Percentiles rank a stretch among this genome's conserved stretches.
Evolutionary conservation across 2,329 filamentous ascomycete species (phyloP).

Genomic region (Exophiala viscosa): DNA sequence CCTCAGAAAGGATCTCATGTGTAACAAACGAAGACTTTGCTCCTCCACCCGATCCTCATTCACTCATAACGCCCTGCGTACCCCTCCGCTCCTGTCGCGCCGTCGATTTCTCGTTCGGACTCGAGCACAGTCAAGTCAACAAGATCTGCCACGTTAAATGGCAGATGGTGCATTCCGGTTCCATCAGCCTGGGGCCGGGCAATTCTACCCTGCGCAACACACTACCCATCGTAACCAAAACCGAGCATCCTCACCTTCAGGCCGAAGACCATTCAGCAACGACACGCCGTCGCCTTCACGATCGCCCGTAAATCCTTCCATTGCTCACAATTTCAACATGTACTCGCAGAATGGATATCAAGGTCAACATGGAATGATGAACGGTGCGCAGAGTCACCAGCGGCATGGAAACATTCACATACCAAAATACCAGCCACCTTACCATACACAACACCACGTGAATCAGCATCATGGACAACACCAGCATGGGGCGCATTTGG

Average conservation of each 20-base stretch:
- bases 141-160: slow-evolving; percentile 47
- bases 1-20: slow-evolving; percentile 37
- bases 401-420: slow-evolving; percentile 47
- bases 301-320: slow-evolving; percentile 43
- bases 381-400: slow-evolving; percentile 47
- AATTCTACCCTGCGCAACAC: slow-evolving; percentile 47
- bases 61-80: slow-evolving; percentile 9
- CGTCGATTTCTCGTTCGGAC: slow-evolving; percentile 1
- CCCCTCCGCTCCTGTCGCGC: slow-evolving; percentile 11
- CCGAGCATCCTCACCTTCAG: slow-evolving; percentile 45
- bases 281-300: slow-evolving; percentile 48
- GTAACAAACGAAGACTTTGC: slow-evolving; percentile 48
- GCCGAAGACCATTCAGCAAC: slow-evolving; percentile 42
- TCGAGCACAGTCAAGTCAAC: background rate
- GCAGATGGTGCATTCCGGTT: slow-evolving; percentile 55
- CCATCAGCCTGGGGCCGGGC: slow-evolving; percentile 52
- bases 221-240: slow-evolving; percentile 42
- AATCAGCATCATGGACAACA: slow-evolving; percentile 38
- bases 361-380: slow-evolving; percentile 50
- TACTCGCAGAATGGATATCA: slow-evolving; percentile 46
- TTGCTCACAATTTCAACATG: slow-evolving; percentile 46
- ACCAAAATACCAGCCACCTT: slow-evolving; percentile 46
- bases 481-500: slow-evolving; percentile 37
- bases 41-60: slow-evolving; percentile 16
- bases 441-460: slow-evolving; percentile 43